These are phyloP conservation scores for Ganoderma multipileum DNA, from an alignment of 1,284 basidiomycete species.

Conservation along the genomic window DNA sequence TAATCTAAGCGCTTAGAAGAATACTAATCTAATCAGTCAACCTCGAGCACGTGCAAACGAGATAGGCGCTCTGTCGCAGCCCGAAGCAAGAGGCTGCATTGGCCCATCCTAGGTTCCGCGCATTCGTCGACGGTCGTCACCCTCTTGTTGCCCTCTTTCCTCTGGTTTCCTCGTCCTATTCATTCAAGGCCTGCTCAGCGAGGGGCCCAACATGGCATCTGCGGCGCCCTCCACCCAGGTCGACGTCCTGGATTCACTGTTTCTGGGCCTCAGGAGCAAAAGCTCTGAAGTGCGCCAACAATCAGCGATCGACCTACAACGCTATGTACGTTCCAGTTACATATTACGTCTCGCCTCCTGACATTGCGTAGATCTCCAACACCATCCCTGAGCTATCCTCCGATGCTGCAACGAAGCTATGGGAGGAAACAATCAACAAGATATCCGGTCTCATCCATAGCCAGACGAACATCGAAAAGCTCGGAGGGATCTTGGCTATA, in stretches of 20 bases:
- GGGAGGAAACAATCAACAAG: slow-evolving; percentile 84
- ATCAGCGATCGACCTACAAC: slow-evolving; percentile 71
- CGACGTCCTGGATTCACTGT: slow-evolving; percentile 70
- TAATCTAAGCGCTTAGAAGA: not conserved
- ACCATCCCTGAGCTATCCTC: slow-evolving; percentile 79
- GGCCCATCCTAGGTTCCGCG: not conserved
- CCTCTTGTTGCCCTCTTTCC: not conserved
- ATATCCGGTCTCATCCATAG: slow-evolving; percentile 88
- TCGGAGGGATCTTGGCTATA: slow-evolving; percentile 86
- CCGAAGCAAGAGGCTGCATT: not conserved
- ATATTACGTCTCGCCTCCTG: slow-evolving; percentile 5
- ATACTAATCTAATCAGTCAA: not conserved
- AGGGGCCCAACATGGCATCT: slow-evolving; percentile 58
- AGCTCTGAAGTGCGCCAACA: slow-evolving; percentile 66
- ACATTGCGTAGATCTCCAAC: slow-evolving; percentile 63
- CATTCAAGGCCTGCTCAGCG: not conserved
- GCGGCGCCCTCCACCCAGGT: slow-evolving; percentile 58
- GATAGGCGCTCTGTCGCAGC: not conserved
- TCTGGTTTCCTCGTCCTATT: not conserved
- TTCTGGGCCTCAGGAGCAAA: slow-evolving; percentile 68
- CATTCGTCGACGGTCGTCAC: not conserved
- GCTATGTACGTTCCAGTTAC: slow-evolving; percentile 60
- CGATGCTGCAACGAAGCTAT: slow-evolving; percentile 77
- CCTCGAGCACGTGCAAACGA: not conserved
- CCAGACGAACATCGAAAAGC: slow-evolving; percentile 74